phyloP scores from a whole-genome alignment of 148 eudicot genomes.

The Fagopyrum esculentum region DNA sequence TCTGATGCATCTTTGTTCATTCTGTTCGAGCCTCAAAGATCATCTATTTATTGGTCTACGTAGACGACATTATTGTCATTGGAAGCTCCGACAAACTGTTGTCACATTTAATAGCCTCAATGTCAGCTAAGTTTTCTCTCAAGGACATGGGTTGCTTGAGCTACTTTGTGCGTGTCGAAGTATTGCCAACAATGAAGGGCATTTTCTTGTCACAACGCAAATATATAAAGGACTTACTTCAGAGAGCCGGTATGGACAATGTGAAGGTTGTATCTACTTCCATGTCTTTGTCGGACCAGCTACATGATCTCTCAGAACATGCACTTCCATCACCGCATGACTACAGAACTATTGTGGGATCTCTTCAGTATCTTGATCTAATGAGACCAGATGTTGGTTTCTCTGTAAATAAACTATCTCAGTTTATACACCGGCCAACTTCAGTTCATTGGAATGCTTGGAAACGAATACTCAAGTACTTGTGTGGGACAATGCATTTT shows the following conservation, averaged over 20 bases:
- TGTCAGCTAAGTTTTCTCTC: background rate
- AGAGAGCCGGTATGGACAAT: too few species aligned
- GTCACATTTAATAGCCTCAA: background rate
- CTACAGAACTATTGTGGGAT: background rate
- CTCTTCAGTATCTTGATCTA: background rate
- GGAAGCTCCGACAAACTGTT: too few species aligned
- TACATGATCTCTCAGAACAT: too few species aligned
- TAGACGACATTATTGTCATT: too few species aligned
- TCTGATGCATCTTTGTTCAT: background rate
- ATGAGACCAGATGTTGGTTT: background rate
- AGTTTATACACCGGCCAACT: background rate
- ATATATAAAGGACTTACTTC: too few species aligned
- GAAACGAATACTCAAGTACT: background rate
- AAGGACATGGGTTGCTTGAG: background rate
- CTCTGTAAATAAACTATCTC: background rate
- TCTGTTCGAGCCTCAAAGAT: too few species aligned
- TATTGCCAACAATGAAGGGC: background rate
- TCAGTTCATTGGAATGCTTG: background rate
- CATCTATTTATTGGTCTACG: too few species aligned
- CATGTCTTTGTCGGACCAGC: too few species aligned
- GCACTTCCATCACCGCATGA: background rate
- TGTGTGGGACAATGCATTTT: background rate
- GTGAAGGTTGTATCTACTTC: too few species aligned
- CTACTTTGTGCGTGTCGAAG: background rate
- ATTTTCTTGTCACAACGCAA: too few species aligned